Conservation (phyloP, 2,329 filamentous ascomycete species). For the Dothistroma septosporum region DNA sequence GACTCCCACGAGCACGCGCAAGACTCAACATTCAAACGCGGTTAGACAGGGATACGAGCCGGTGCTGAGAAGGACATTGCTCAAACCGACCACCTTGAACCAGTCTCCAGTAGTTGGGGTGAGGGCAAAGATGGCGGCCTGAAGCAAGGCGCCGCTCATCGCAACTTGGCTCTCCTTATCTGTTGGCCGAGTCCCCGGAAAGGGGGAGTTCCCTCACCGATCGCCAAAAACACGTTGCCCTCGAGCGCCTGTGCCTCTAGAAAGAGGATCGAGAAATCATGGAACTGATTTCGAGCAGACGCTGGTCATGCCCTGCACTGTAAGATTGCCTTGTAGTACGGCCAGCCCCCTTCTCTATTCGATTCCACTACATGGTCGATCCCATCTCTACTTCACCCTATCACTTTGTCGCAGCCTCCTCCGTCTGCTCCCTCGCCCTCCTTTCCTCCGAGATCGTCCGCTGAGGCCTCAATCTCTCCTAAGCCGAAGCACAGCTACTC, state of each 20-base stretch:
- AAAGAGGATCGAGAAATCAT: conserved; percentile 26
- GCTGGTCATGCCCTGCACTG: conserved; percentile 28
- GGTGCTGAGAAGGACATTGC: conserved; percentile 6
- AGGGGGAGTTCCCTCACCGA: conserved; percentile 30
- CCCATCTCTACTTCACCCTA: conserved; percentile 22
- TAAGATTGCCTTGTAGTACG: conserved; percentile 32
- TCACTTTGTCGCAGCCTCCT: conserved; percentile 32
- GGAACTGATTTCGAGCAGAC: conserved; percentile 26
- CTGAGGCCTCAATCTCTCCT: conserved; percentile 59
- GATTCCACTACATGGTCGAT: conserved; percentile 2
- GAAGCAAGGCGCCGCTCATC: conserved; percentile 20
- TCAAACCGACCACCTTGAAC: conserved; percentile 10
- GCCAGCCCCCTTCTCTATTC: neutral
- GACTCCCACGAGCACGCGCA: neutral
- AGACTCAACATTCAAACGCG: neutral
- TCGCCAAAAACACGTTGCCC: conserved; percentile 33
- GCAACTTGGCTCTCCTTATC: conserved; percentile 50
- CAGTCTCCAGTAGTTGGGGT: conserved; percentile 8
- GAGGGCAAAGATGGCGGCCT: conserved; percentile 5
- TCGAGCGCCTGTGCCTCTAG: conserved; percentile 33
- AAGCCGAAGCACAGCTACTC: conserved; percentile 64
- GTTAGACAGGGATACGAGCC: neutral
- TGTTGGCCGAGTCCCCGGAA: conserved; percentile 42
- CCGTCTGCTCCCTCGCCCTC: conserved; percentile 71
- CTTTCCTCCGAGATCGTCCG: conserved; percentile 72